Evolutionary conservation across 495 filamentous ascomycete genomes (phyloP), one percentile per base, ranked within the genome.

Genomic region (Penicillium waksmanii): DNA sequence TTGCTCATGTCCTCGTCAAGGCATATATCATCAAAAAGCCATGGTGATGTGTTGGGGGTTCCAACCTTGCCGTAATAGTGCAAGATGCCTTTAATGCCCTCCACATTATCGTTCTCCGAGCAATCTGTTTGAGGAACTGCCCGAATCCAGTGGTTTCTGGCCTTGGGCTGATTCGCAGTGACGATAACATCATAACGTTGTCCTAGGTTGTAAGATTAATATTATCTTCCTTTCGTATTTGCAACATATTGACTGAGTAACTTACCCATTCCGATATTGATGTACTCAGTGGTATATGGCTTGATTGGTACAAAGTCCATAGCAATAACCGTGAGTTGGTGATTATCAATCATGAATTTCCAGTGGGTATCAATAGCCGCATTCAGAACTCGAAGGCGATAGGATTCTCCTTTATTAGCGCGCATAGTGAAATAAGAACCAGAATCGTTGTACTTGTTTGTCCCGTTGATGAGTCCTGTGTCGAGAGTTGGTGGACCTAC

Each of bases 101-200:
- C 73, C 2, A 64, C 61, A 33, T 67, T 79, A 21, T 64, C 66
- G 27, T 80, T 81, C 8, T 69, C 62, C 25, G 78, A 68, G 43
- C 82, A 85, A 8, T 69, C 66, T 2, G 62, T 56, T 65, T 84
- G 81, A 0, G 84, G 80, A 21, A 84, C 79, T 11, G 84, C 77
- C 19, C 86, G 80, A 42, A 89, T 78, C 89, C 89, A 92, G 74
- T 87, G 81, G 15, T 72, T 49, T 11, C 65, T 64, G 1, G 60
- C 33, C 0, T 62, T 62, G 25, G 58, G 51, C 57, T 84, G 69
- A 55, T 81, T 77, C 15, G 87, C 88, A 46, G 83, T 81, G 47
- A 92, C 82, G 57, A 89, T 84, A 11, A 92, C 77, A 61, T 91
- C 84, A 70, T 88, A 88, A 34, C 89, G 81, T 73, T 92, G 87